Evolutionary conservation across 257 asterid genomes (phyloP).

Genomic region (Rubia yunnanensis): DNA sequence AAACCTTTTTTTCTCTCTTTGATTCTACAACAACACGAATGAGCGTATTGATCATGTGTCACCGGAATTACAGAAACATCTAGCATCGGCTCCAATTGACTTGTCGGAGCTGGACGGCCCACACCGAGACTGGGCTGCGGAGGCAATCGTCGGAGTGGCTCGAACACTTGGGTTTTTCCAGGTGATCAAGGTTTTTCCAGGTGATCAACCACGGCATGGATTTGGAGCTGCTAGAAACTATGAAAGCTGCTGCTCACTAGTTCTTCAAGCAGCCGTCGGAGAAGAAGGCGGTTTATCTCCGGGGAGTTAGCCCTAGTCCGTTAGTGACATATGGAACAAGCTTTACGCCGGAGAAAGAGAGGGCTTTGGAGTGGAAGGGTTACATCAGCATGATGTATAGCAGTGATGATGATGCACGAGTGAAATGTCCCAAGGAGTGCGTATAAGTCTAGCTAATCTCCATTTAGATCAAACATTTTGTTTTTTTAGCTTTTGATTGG

Average conservation of each 20-base stretch:
- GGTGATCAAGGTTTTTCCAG: too few species aligned
- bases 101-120: too few species aligned
- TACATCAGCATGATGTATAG: slow-evolving; percentile 23
- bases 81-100: too few species aligned
- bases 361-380: slow-evolving; percentile 31
- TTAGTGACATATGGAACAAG: slow-evolving; percentile 26
- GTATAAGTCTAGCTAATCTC: slow-evolving; percentile 11
- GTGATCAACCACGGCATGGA: slow-evolving; percentile 19
- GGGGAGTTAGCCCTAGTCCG: slow-evolving; percentile 22
- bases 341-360: slow-evolving; percentile 28
- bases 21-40: too few species aligned
- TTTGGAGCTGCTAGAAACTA: slow-evolving; percentile 13
- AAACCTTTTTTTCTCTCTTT: too few species aligned
- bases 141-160: not conserved
- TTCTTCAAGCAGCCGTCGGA: slow-evolving; percentile 21
- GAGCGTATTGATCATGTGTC: slow-evolving; percentile 3
- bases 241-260: slow-evolving; percentile 16
- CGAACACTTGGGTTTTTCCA: not conserved
- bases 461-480: too few species aligned
- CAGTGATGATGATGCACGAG: not conserved
- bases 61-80: too few species aligned
- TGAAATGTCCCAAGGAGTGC: slow-evolving; percentile 11
- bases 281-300: slow-evolving; percentile 20
- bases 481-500: not conserved
- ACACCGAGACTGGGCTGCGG: not conserved